A percentile compares a stretch with the other conserved stretches of the same genome.
phyloP scores from a whole-genome alignment of 2,329 filamentous ascomycete genomes.

The Verticillium klebahnii region DNA sequence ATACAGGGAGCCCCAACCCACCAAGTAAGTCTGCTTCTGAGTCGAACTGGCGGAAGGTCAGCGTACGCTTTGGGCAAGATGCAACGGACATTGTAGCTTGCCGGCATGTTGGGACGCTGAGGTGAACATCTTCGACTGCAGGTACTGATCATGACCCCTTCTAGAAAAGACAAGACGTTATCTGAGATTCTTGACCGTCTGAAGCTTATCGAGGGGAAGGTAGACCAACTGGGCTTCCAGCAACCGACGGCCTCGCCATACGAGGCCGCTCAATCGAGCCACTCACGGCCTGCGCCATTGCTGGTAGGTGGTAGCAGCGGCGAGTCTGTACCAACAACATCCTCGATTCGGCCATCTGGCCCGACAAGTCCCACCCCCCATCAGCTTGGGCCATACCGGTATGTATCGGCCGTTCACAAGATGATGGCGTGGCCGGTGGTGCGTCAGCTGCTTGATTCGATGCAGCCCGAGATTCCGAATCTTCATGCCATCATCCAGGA shows the following conservation, averaged over 20 bases:
- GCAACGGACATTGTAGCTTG: not conserved
- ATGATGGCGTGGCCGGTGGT: constrained; percentile 13
- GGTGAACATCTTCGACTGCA: constrained; percentile 4
- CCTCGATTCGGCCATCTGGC: constrained; percentile 13
- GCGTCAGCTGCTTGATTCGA: constrained; percentile 8
- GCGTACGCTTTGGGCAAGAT: not conserved
- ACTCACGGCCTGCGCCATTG: not conserved
- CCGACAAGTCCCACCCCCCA: not conserved
- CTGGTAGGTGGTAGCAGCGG: constrained; percentile 1
- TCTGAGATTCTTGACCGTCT: constrained; percentile 55
- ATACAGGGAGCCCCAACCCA: constrained; percentile 57
- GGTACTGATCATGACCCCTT: not conserved
- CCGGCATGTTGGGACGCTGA: not conserved
- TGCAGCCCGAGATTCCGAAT: constrained; percentile 3
- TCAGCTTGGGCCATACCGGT: constrained; percentile 2
- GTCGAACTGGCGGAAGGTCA: not conserved
- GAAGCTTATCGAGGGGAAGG: constrained; percentile 49
- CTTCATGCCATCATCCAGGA: constrained; percentile 4
- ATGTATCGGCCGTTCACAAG: constrained; percentile 7
- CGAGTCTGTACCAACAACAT: constrained; percentile 5
- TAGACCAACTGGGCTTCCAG: constrained; percentile 36
- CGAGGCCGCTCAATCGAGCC: not conserved
- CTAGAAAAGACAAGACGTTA: constrained; percentile 58
- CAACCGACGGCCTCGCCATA: constrained; percentile 16
- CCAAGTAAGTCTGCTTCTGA: constrained; percentile 45